Evolutionary conservation across 2,329 filamentous ascomycete species (phyloP), one percentile per base, ranked within the genome.

Genomic region (Arthrobotrys pseudoclavata): DNA sequence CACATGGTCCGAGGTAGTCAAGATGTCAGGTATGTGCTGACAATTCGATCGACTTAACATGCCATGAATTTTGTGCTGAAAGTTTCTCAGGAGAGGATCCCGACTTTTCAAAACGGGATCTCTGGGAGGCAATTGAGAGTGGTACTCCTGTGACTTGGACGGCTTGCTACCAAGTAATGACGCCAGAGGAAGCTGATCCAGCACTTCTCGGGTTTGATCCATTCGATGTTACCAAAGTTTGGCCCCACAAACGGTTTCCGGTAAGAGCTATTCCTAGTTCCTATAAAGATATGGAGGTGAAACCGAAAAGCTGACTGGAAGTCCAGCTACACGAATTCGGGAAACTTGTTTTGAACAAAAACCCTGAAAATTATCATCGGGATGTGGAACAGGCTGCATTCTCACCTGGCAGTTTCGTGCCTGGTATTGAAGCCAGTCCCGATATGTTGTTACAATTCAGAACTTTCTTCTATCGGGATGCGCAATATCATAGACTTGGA

Each of bases 181-280:
- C 84, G 47, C 84, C 85, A 1, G 83, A 85, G 20, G 83, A 87
- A 50, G 85, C 85, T 0, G 84, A 86, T 72, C 83, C 86, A 1
- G 82, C 84, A n/a, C 84, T 84, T 57, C 83, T 88, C n/a, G 85
- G 85, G 3, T 88, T 87, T 75, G 86, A 88, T 64, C 84, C 85
- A 6, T 87, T 88, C 76, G 86, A 88, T 78, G 83, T 87, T 3
- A 87, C 87, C 40, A 87, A 88, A 80, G 83, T 87, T 66, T 88
- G 86, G 86, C 86, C 86, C 0, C 82, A 85, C 40, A 82, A 82
- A 24, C 82, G 85, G 52, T 88, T 87, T 79, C 86, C 86, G 1
- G 76, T 79, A 61, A 24, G 68, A 42, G 47, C 31, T 13, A 13
- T 34, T 22, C 26, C 26, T 34, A 10, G 7, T 34, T 9, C 4